A percentile compares a stretch with the other conserved stretches of the same genome.
These are phyloP conservation scores for Quercus lobata DNA, from an alignment of 331 rosid species.

Conservation along the genomic window DNA sequence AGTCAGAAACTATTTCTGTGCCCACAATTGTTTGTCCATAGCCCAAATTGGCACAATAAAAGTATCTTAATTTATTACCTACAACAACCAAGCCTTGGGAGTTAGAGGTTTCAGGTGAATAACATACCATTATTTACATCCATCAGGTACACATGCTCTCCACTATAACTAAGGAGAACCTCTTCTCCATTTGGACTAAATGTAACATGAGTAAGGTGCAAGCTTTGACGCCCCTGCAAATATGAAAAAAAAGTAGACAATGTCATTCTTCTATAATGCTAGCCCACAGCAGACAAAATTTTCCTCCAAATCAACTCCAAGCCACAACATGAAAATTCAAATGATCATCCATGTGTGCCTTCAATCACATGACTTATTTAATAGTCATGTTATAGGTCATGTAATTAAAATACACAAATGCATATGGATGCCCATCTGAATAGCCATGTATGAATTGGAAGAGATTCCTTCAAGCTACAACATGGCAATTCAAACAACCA, in stretches of 20 bases:
- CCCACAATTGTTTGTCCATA: background rate
- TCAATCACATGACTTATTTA: no score
- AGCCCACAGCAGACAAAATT: no score
- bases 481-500: no score
- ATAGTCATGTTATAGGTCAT: no score
- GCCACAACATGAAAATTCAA: no score
- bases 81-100: background rate
- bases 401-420: no score
- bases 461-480: no score
- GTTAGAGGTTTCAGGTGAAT: constrained; percentile 10
- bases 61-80: background rate
- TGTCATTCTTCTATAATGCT: background rate
- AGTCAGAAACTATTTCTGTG: background rate
- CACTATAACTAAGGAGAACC: constrained; percentile 98
- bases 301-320: no score
- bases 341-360: no score
- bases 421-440: no score
- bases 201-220: constrained; percentile 92
- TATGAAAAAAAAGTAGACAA: background rate
- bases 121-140: constrained; percentile 69
- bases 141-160: constrained; percentile 95
- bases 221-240: constrained; percentile 70
- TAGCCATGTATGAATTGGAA: no score
- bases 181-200: constrained; percentile 95
- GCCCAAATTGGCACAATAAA: background rate